Evolutionary conservation across 768 basidiomycete genomes (phyloP).

Genomic region (Tricholoma hemisulphureum): DNA sequence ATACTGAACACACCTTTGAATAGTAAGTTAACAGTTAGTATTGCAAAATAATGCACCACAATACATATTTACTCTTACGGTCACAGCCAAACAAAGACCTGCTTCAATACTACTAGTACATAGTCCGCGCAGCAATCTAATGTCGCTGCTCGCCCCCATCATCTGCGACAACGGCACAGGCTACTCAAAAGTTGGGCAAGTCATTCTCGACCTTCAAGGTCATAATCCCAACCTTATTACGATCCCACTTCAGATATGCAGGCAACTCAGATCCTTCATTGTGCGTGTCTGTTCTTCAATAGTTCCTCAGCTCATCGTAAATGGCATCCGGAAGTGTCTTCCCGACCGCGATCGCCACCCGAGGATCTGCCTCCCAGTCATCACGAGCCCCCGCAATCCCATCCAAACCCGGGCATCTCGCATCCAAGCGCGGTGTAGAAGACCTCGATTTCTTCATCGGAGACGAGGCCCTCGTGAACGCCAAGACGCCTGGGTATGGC

Average conservation of each 20-base stretch:
- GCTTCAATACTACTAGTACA: too few species aligned
- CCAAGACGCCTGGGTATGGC: conserved; percentile 91
- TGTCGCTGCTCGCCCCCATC: conserved; percentile 89
- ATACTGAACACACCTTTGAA: too few species aligned
- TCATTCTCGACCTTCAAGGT: conserved; percentile 4
- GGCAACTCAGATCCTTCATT: conserved; percentile 99
- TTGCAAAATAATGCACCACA: too few species aligned
- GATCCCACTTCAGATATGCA: conserved; percentile 65
- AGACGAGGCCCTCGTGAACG: conserved; percentile 94
- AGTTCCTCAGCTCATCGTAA: conserved; percentile 7
- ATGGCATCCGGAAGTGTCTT: conserved; percentile 64
- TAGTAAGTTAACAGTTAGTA: too few species aligned
- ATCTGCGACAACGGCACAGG: conserved; percentile 99
- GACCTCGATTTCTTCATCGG: conserved; percentile 99
- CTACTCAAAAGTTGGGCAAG: conserved; percentile 94
- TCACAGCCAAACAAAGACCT: too few species aligned
- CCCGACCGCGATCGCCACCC: conserved; percentile 94
- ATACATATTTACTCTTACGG: too few species aligned
- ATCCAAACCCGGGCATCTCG: conserved; percentile 85
- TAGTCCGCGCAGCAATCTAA: too few species aligned
- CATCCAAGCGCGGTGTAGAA: conserved; percentile 95
- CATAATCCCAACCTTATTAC: conserved; percentile 4
- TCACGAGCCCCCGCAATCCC: conserved; percentile 78
- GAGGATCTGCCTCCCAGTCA: conserved; percentile 62
- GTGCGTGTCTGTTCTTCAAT: conserved; percentile 46